Evolutionary conservation across 75 land plant genomes (phyloP), one percentile per base, ranked within the genome.

Genomic region (Selaginella tamariscina): DNA sequence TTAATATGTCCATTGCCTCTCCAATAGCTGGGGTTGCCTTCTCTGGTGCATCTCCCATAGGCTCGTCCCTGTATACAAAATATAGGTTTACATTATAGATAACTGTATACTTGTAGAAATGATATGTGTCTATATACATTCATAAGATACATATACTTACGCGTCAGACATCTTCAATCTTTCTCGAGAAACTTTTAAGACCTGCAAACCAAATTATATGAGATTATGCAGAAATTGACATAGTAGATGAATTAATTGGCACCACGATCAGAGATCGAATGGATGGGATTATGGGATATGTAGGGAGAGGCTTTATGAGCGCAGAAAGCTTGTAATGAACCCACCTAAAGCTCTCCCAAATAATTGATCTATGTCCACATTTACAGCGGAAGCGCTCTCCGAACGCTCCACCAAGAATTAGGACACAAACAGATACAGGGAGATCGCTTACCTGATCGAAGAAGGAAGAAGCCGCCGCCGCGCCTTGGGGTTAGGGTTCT

Each of bases 1-100:
- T 84, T 73, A 78, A 73, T 66, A 85, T 65, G 66, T 84, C 86
- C 88, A 85, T 83, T 31, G 85, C 80, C 67, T 79, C 81, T 23
- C 80, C 81, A 26, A 77, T 33, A 15, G 39, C 74, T 20, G 80
- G 80, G 49, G 70, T 59, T 0, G 79, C 29, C 22, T 71, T 44
- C 24, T 59, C 77, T 2, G 59, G 23, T 59, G 62, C 59, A 24
- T 39, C 77, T 5, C 49, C 49, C 15, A 39, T 39, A 15, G 49
- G 49, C 15, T 39, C 49, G 49, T 39, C 49, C 11, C 49, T 39
- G 15, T 15, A 39, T n/a, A n/a, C n/a, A n/a, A n/a, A n/a, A n/a
- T n/a, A n/a, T n/a, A n/a, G n/a, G n/a, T n/a, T n/a, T n/a, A n/a
- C n/a, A n/a, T n/a, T n/a, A n/a, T n/a, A n/a, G n/a, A n/a, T n/a